Conservation (phyloP, 306 rosid species). For the Gynostemma pentaphyllum region DNA sequence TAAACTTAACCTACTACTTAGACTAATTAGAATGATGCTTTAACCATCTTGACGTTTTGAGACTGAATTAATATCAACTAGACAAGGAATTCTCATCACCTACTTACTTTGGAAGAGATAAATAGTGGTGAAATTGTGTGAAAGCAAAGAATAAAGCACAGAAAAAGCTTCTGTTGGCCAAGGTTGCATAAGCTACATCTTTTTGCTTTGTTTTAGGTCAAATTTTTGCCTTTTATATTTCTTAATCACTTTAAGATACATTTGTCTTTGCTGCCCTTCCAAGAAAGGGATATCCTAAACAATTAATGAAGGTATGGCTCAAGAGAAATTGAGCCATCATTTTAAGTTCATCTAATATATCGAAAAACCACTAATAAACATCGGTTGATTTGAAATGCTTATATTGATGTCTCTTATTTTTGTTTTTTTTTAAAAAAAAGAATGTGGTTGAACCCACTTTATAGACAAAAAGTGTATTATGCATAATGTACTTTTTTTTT, state of each 20-base stretch:
- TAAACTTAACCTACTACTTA: too few relatives aligned
- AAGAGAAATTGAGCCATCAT: background rate
- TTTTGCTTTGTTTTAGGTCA: background rate
- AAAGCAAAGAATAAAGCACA: slow-evolving; percentile 3
- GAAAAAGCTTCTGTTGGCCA: background rate
- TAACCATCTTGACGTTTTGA: too few relatives aligned
- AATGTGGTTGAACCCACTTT: too few relatives aligned
- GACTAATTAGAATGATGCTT: too few relatives aligned
- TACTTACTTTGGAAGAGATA: background rate
- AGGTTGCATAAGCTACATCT: background rate
- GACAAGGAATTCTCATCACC: background rate
- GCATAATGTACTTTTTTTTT: too few relatives aligned
- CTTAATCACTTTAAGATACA: background rate
- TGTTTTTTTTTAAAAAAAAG: too few relatives aligned
- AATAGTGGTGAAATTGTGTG: background rate
- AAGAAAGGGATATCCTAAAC: slow-evolving; percentile 3
- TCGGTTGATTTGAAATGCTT: too few relatives aligned
- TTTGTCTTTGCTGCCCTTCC: slow-evolving; percentile 7
- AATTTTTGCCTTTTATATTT: background rate
- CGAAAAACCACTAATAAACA: too few relatives aligned
- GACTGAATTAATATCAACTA: too few relatives aligned
- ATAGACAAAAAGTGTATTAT: too few relatives aligned
- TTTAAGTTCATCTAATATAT: too few relatives aligned
- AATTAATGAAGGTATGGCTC: background rate
- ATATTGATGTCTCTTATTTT: too few relatives aligned